Percentiles rank a stretch among this genome's conserved stretches.
These are phyloP conservation scores for Candida sakaeoensis DNA, from an alignment of 805 yeast species.

Conservation along the genomic window DNA sequence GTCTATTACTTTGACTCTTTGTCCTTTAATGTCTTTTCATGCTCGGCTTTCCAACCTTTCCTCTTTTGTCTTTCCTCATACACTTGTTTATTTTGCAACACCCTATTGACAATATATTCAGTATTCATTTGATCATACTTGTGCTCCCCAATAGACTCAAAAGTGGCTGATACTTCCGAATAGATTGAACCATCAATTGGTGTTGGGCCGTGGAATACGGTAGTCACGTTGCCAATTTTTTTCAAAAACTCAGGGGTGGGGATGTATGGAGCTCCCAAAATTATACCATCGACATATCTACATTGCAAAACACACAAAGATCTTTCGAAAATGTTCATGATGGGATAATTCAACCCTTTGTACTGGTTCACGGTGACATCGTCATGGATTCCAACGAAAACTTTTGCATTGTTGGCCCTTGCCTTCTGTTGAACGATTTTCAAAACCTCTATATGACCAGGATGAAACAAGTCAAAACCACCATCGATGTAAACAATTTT, in stretches of 20 bases:
- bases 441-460: conserved; percentile 84
- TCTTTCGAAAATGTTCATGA: conserved; percentile 86
- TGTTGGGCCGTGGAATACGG: conserved; percentile 61
- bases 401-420: conserved; percentile 28
- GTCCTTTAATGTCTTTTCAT: conserved; percentile 25
- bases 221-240: conserved; percentile 31
- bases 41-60: conserved; percentile 76
- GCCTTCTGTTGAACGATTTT: conserved; percentile 42
- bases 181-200: conserved; percentile 26
- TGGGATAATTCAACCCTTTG: conserved; percentile 67
- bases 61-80: conserved; percentile 84
- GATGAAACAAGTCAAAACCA: conserved; percentile 87
- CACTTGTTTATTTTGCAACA: conserved; percentile 58
- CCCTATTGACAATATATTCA: conserved; percentile 70
- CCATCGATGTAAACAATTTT: conserved; percentile 65
- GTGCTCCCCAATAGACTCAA: conserved; percentile 47
- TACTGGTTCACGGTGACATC: conserved; percentile 52
- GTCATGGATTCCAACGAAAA: conserved; percentile 66
- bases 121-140: conserved; percentile 64
- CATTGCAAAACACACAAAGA: conserved; percentile 87
- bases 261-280: conserved; percentile 63
- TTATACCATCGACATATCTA: conserved; percentile 72
- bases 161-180: conserved; percentile 31
- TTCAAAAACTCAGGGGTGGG: conserved; percentile 42
- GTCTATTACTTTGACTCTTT: conserved; percentile 8